Evolutionary conservation across 495 filamentous ascomycete species (phyloP).

Genomic region (Amniculicola lignicola): DNA sequence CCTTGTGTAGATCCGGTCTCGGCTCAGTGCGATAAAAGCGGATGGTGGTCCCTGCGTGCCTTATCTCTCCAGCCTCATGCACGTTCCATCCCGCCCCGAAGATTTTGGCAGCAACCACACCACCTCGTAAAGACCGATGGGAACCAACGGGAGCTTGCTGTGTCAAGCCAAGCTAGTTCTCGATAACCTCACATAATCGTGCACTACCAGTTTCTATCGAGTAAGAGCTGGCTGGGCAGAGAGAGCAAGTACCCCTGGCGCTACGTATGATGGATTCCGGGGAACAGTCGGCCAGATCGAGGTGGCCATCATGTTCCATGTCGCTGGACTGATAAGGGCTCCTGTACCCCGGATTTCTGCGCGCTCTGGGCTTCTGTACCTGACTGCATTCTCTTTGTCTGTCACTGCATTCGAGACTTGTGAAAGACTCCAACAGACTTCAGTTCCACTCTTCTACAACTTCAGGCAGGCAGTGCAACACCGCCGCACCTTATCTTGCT

Average conservation of each 20-base stretch:
- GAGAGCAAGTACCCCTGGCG: neutral
- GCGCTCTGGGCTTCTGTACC: constrained; percentile 12
- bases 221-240: constrained; percentile 24
- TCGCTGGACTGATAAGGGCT: constrained; percentile 27
- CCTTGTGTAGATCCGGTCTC: constrained; percentile 16
- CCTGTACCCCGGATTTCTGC: constrained; percentile 31
- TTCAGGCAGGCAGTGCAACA: neutral
- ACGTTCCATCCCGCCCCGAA: neutral
- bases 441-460: neutral
- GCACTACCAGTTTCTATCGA: constrained; percentile 31
- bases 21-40: constrained; percentile 3
- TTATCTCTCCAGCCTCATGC: constrained; percentile 23
- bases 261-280: constrained; percentile 1
- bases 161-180: constrained; percentile 1
- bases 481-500: constrained; percentile 27
- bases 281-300: constrained; percentile 3
- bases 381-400: constrained; percentile 21
- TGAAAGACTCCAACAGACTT: neutral
- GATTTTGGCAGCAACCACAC: constrained; percentile 2
- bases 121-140: neutral
- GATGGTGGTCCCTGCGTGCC: neutral
- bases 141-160: constrained; percentile 8
- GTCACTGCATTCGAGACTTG: neutral
- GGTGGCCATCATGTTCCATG: constrained; percentile 5
- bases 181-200: constrained; percentile 32